Percentiles rank a stretch among this genome's conserved stretches.
phyloP scores from a whole-genome alignment of 768 basidiomycete genomes.

The Russula dissimulans region DNA sequence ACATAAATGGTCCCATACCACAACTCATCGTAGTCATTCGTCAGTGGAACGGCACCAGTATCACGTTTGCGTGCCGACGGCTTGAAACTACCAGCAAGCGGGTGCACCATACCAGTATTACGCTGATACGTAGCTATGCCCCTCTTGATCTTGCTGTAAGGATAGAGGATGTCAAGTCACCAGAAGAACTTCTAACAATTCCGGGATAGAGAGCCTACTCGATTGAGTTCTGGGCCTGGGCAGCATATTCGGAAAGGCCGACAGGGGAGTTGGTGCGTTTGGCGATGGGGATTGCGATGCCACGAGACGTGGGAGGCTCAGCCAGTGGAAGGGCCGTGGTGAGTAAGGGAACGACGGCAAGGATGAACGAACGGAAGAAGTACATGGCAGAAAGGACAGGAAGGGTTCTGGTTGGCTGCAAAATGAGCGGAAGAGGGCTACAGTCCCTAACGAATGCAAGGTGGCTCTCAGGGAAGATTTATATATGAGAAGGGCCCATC shows the following conservation, averaged over 20 bases:
- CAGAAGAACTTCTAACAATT: too few species aligned
- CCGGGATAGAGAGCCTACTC: not conserved
- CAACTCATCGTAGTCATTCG: not conserved
- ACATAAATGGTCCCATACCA: slow-evolving; percentile 13
- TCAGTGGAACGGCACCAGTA: not conserved
- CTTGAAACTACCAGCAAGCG: not conserved
- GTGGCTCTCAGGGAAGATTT: not conserved
- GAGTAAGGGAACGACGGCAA: not conserved
- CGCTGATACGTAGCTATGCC: slow-evolving; percentile 1
- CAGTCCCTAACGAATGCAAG: not conserved
- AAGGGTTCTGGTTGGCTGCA: not conserved
- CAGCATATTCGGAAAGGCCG: not conserved
- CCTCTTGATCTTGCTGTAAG: not conserved
- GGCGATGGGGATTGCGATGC: not conserved
- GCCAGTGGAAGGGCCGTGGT: not conserved
- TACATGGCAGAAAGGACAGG: not conserved
- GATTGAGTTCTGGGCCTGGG: not conserved
- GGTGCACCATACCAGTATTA: not conserved
- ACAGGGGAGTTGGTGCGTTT: not conserved
- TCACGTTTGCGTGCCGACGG: not conserved
- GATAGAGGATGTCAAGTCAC: too few species aligned
- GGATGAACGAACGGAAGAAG: not conserved
- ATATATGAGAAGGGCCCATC: not conserved
- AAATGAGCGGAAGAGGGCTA: not conserved
- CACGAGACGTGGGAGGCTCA: too few species aligned